Percentiles rank a stretch among this genome's conserved stretches.
Evolutionary conservation across 345 rosid species (phyloP).

Genomic region (Carallia brachiata): DNA sequence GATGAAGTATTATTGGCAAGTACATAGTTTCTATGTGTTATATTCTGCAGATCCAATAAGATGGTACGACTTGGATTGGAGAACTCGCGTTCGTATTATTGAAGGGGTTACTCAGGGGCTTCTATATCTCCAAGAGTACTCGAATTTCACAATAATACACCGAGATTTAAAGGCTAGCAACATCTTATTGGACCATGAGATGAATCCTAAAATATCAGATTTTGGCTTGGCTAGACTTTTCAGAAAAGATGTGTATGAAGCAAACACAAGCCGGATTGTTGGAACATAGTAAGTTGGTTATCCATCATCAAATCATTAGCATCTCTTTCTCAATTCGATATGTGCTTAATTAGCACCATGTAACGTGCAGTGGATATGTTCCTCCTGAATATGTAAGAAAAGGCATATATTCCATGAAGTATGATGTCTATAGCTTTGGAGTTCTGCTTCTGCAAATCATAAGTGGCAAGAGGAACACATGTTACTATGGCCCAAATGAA

Average conservation of each 20-base stretch:
- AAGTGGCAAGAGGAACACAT: constrained; percentile 37
- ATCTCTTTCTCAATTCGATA: neutral
- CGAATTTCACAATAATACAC: constrained; percentile 44
- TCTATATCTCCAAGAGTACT: constrained; percentile 49
- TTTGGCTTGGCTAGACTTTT: constrained; percentile 45
- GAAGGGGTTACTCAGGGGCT: constrained; percentile 53
- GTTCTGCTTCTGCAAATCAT: constrained; percentile 49
- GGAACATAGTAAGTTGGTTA: constrained; percentile 40
- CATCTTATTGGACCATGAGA: constrained; percentile 32
- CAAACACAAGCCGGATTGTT: constrained; percentile 36
- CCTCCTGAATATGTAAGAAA: constrained; percentile 50
- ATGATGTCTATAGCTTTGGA: constrained; percentile 53
- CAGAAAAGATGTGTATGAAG: constrained; percentile 35
- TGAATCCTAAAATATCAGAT: constrained; percentile 49
- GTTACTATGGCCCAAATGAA: constrained; percentile 29
- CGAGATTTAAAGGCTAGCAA: constrained; percentile 45
- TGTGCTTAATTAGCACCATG: neutral
- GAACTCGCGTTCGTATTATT: constrained; percentile 31
- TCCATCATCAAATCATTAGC: neutral
- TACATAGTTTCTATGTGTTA: too few species aligned
- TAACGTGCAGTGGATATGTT: constrained; percentile 39
- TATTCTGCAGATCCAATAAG: constrained; percentile 27
- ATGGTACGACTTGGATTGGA: constrained; percentile 27
- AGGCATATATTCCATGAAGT: constrained; percentile 47
- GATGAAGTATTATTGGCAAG: too few species aligned